Conservation (phyloP, 768 basidiomycete genomes). For the Boletus coccyginus region DNA sequence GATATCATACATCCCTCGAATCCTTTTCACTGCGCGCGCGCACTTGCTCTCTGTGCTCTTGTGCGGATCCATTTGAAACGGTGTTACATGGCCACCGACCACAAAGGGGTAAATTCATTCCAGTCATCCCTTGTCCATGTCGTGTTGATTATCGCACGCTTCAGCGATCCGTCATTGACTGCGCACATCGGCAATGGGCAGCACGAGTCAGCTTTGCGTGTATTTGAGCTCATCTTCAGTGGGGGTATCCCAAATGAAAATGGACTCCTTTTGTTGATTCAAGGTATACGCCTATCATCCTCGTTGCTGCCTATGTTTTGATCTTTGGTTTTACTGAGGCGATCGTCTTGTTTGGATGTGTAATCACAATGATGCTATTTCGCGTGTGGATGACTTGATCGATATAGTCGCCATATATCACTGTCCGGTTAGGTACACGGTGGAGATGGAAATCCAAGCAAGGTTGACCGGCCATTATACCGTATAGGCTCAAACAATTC, state of each 20-base stretch:
- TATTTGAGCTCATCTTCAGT: conserved; percentile 4
- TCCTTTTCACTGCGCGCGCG: neutral
- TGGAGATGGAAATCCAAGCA: neutral
- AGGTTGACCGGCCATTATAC: neutral
- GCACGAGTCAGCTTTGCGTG: too few relatives aligned
- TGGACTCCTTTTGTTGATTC: conserved; percentile 2
- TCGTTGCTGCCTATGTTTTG: neutral
- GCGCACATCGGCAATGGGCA: too few relatives aligned
- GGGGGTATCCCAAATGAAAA: neutral
- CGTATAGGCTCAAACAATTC: neutral
- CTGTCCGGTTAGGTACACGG: neutral
- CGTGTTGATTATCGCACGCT: neutral
- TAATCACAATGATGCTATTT: neutral
- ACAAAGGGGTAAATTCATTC: neutral
- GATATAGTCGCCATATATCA: neutral
- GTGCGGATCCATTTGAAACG: neutral
- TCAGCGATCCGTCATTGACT: neutral
- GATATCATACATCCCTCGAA: neutral
- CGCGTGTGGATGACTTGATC: neutral
- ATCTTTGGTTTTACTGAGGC: neutral
- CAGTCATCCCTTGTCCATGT: too few relatives aligned
- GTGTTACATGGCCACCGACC: neutral
- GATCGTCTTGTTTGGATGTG: neutral
- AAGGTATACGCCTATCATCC: neutral
- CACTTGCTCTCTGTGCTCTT: conserved; percentile 2